A percentile compares a stretch with the other conserved stretches of the same genome.
Conservation (phyloP, 306 rosid genomes). For the Lathyrus oleraceus region DNA sequence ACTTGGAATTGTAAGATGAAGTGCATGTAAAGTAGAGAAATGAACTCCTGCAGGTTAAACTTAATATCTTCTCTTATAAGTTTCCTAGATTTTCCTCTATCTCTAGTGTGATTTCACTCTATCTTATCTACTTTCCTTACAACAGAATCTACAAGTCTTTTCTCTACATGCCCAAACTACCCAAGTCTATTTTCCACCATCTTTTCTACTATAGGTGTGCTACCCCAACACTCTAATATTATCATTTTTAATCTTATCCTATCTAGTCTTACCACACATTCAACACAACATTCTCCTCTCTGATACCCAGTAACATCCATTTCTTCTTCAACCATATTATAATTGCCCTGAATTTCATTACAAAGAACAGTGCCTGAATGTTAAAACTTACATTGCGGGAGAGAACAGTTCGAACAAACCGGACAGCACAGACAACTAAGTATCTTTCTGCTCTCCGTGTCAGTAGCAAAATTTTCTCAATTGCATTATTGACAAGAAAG, state of each 20-base stretch:
- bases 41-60: not conserved
- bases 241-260: no score
- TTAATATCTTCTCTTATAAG: no score
- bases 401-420: conserved; percentile 85
- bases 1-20: conserved; percentile 34
- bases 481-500: conserved; percentile 69
- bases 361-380: not conserved
- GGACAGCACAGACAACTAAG: conserved; percentile 90
- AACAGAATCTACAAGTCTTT: no score
- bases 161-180: no score
- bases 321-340: conserved; percentile 1
- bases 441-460: conserved; percentile 77
- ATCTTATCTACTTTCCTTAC: no score
- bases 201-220: no score
- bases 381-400: conserved; percentile 69
- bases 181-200: no score
- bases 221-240: no score
- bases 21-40: conserved; percentile 7
- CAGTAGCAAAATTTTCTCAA: conserved; percentile 76
- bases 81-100: no score
- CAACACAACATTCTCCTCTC: no score
- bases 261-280: no score
- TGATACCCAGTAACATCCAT: not conserved
- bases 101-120: no score
- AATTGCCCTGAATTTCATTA: not conserved